A percentile compares a stretch with the other conserved stretches of the same genome.
Evolutionary conservation across 2,329 filamentous ascomycete species (phyloP).

Genomic region (Talaromyces albobiverticillius): DNA sequence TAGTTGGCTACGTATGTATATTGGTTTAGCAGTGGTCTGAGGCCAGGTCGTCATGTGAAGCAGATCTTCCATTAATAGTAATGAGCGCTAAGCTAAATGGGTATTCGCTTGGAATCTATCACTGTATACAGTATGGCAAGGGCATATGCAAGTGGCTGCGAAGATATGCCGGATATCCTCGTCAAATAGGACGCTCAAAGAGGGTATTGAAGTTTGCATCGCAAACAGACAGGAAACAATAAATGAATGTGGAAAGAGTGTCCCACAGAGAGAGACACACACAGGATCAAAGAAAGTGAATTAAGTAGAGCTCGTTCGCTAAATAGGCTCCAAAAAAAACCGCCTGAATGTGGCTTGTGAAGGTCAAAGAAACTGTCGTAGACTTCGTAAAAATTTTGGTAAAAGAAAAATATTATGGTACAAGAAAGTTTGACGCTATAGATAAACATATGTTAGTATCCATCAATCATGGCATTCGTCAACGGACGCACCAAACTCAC

Average conservation of each 20-base stretch:
- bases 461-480: background rate
- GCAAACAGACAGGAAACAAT: background rate
- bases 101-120: constrained; percentile 6
- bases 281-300: background rate
- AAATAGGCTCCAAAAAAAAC: background rate
- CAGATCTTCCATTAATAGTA: background rate
- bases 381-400: background rate
- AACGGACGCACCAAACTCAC: background rate
- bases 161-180: background rate
- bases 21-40: no score
- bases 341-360: background rate
- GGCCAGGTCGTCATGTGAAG: no score
- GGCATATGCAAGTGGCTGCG: background rate
- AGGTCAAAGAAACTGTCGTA: background rate
- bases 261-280: background rate
- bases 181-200: background rate
- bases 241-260: background rate
- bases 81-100: constrained; percentile 1
- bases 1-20: no score
- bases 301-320: background rate
- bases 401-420: background rate
- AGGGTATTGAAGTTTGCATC: background rate
- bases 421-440: background rate
- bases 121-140: background rate
- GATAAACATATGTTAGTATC: background rate